Conservation (phyloP, 2,329 filamentous ascomycete genomes). For the Xylaria sp. region DNA sequence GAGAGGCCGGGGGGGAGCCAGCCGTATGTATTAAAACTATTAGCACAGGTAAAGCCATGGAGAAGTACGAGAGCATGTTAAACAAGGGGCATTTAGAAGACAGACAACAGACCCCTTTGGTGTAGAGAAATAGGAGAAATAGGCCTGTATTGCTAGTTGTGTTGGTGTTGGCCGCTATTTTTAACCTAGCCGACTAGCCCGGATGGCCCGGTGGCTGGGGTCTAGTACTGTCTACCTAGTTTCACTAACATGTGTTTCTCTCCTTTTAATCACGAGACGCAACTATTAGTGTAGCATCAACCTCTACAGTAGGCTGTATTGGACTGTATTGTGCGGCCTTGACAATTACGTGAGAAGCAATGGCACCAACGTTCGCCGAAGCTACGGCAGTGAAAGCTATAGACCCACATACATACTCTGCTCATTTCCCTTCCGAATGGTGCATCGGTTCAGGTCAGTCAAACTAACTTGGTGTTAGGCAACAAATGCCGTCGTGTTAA, state of each 20-base stretch:
- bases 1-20: too few relatives aligned
- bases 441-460: constrained; percentile 47
- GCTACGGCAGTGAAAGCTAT: constrained; percentile 41
- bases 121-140: too few relatives aligned
- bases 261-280: background rate
- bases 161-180: too few relatives aligned
- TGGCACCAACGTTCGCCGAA: constrained; percentile 43
- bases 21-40: too few relatives aligned
- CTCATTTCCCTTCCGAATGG: constrained; percentile 42
- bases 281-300: background rate
- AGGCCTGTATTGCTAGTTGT: too few relatives aligned
- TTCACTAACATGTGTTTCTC: background rate
- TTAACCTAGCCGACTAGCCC: too few relatives aligned
- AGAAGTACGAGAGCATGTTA: too few relatives aligned
- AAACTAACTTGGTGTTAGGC: background rate
- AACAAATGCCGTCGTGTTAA: background rate
- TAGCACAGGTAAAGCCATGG: too few relatives aligned
- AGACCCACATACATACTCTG: constrained; percentile 43
- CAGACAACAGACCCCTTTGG: too few relatives aligned
- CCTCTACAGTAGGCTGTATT: background rate
- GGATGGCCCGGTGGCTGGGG: too few relatives aligned
- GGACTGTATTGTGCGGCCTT: background rate
- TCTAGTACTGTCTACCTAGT: background rate
- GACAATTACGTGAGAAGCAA: constrained; percentile 6
- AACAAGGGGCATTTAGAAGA: too few relatives aligned